A percentile compares a stretch with the other conserved stretches of the same genome.
Conservation (phyloP, 2,329 filamentous ascomycete genomes). For the Penicillium freii region DNA sequence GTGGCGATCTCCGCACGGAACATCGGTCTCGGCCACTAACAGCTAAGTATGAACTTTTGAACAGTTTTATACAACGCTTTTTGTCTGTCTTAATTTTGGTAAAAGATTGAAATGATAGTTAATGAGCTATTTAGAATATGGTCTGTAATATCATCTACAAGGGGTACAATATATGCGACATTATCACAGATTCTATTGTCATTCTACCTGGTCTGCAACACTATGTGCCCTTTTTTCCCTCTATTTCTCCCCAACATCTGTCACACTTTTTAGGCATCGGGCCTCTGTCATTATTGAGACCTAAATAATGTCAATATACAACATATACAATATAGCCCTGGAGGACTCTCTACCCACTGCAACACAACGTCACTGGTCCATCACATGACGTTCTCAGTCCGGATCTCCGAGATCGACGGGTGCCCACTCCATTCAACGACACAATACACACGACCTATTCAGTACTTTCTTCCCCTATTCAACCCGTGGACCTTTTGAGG, state of each 20-base stretch:
- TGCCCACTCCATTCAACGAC: constrained; percentile 3
- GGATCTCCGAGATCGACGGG: constrained; percentile 11
- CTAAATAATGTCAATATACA: not conserved
- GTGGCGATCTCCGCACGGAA: constrained; percentile 20
- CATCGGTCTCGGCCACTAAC: constrained; percentile 3
- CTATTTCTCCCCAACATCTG: not conserved
- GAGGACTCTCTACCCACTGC: not conserved
- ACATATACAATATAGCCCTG: not conserved
- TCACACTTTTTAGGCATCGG: not conserved
- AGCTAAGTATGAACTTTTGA: not conserved
- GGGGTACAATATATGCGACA: not conserved
- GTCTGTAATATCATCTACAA: not conserved
- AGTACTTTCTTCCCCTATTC: not conserved
- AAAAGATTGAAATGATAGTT: not conserved
- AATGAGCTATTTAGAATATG: not conserved
- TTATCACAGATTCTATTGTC: not conserved
- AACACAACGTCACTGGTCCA: constrained; percentile 10
- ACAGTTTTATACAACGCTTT: not conserved
- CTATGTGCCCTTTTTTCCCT: not conserved
- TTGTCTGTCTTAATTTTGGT: not conserved
- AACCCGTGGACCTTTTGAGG: not conserved
- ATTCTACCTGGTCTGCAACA: not conserved
- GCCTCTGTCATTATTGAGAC: not conserved
- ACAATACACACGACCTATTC: not conserved
- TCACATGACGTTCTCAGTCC: constrained; percentile 13